phyloP scores from a whole-genome alignment of 23 red algal genomes.

The Pyropia yezoensis region DNA sequence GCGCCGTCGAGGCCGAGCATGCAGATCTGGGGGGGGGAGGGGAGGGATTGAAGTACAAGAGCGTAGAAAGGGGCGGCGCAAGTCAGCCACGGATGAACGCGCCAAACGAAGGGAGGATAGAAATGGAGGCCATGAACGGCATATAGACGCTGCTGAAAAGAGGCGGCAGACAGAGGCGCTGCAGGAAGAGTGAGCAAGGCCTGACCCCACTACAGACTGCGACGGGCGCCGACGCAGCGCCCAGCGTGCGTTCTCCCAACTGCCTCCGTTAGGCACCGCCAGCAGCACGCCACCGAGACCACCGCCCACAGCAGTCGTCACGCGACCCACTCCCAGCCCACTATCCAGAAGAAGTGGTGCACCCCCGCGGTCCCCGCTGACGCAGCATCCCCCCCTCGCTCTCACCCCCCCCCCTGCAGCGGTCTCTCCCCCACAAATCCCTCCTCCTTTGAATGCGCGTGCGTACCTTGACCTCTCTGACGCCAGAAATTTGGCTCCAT shows the following conservation, averaged over 20 bases:
- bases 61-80: neutral
- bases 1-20: slow-evolving; percentile 93
- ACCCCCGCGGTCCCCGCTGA: neutral
- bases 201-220: too few relatives aligned
- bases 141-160: neutral
- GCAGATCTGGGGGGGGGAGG: slow-evolving; percentile 35
- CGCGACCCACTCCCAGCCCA: neutral
- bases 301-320: neutral
- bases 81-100: neutral
- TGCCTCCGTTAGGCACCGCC: too few relatives aligned
- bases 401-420: too few relatives aligned
- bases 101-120: neutral
- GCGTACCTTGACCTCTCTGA: slow-evolving; percentile 65
- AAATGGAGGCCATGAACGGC: neutral
- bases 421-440: too few relatives aligned
- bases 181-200: neutral
- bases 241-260: too few relatives aligned
- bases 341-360: neutral
- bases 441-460: neutral
- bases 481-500: slow-evolving; percentile 53
- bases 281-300: neutral
- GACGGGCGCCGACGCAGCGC: too few relatives aligned
- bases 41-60: neutral
- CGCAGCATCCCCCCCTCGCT: neutral
- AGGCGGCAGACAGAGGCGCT: neutral